Conservation (phyloP, 176 grass and related monocot species). For the Carex cristatella region DNA sequence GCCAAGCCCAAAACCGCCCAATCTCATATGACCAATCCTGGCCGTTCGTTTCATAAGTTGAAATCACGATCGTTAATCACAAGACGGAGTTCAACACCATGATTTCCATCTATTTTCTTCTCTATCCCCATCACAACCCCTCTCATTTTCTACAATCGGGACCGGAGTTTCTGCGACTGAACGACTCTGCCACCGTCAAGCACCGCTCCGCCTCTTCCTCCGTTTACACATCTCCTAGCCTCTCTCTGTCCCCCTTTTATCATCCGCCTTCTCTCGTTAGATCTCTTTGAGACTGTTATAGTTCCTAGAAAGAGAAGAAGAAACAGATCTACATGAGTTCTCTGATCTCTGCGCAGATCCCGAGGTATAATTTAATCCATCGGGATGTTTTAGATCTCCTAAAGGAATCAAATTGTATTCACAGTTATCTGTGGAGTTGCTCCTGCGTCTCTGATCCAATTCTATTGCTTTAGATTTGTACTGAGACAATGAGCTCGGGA, state of each 20-base stretch:
- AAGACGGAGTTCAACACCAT: not conserved
- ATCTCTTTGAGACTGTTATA: not conserved
- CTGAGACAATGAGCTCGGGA: slow-evolving; percentile 51
- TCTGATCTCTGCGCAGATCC: not conserved
- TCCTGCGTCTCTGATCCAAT: not conserved
- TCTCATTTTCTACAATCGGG: not conserved
- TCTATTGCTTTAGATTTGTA: slow-evolving; percentile 10
- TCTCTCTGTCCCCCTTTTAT: not conserved
- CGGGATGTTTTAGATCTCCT: not conserved
- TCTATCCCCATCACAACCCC: not conserved
- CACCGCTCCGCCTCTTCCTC: not conserved
- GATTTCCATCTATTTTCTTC: not conserved
- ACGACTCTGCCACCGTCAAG: not conserved
- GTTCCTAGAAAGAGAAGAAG: not conserved
- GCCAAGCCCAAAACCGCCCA: not conserved
- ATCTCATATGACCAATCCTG: not conserved
- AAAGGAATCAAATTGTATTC: not conserved
- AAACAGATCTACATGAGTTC: slow-evolving; percentile 1
- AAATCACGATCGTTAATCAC: not conserved
- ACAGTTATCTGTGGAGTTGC: not conserved
- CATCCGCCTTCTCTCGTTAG: not conserved
- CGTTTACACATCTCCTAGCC: not conserved
- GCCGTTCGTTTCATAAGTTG: not conserved
- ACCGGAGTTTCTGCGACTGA: not conserved
- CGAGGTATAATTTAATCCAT: not conserved